Base-by-base conservation (phyloP, 345 rosid species). In the Firmiana major region DNA sequence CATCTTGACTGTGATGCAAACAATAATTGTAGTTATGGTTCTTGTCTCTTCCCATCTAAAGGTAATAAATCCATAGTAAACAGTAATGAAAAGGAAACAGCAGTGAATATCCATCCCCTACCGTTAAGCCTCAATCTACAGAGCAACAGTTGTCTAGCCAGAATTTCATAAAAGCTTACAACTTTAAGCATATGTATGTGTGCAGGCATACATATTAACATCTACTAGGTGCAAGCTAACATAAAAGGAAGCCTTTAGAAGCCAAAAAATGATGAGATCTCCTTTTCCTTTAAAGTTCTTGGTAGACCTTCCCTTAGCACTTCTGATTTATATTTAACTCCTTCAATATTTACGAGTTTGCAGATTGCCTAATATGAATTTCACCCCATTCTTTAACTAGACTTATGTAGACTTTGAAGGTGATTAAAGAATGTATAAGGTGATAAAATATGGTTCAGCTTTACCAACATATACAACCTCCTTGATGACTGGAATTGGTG, bases 1-100 rank as follows among this genome's bases (percentile, higher is more conserved):
- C 99, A 95, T 86, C 98, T 93, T 60, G 94, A 89, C 99, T 96
- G 93, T 84, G 77, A 84, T 73, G 76, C 79, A 87, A 83, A 89
- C 70, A 81, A 85, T 46, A 84, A 86, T 4, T 63, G 75, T 36
- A 70, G 81, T 89, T 79, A 87, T 64, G 54, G 31, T 71, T 84
- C 73, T 64, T 26, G 64, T 73, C 75, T 71, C 68, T 31, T 79
- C 70, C 83, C 80, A 75, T 75, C 66, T 59, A 79, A 78, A 80
- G 57, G 70, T 59, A 57, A 74, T 7, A 10, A 46, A 58, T 64
- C 13, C 67, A 77, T 24, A 3, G 21, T 26, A 72, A 71, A 75
- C 66, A 58, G 54, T 63, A 53, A 75, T 42, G n/a, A 63, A 70
- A 45, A 49, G 53, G 62, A 31, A 22, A 24, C 48, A 53, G 12